These are phyloP conservation scores for Colletotrichum godetiae DNA, from an alignment of 2,329 filamentous ascomycete species.

Conservation along the genomic window DNA sequence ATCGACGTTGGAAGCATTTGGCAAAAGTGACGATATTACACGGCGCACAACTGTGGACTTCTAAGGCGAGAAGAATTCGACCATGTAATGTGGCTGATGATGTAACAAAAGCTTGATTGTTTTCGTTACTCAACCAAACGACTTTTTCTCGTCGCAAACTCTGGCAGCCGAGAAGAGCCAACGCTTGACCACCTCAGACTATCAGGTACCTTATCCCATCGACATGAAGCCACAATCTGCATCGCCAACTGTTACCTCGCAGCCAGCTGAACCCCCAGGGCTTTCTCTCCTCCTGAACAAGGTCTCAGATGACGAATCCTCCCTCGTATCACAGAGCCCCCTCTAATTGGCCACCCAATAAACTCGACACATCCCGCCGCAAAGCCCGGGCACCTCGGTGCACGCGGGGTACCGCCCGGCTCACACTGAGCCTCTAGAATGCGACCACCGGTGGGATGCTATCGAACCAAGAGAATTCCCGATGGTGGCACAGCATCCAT, in stretches of 20 bases:
- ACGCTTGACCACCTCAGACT: no score
- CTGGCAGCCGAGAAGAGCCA: no score
- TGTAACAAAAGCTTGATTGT: no score
- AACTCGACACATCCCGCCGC: background rate
- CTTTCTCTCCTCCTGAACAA: background rate
- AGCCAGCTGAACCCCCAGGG: background rate
- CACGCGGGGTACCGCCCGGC: background rate
- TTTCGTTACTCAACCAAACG: no score
- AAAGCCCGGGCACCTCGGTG: background rate
- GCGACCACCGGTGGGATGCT: background rate
- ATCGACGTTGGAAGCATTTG: no score
- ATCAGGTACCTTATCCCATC: background rate
- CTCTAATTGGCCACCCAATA: background rate
- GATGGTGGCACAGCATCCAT: slow-evolving; percentile 14
- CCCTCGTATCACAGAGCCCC: background rate
- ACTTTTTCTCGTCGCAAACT: no score
- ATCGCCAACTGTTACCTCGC: background rate
- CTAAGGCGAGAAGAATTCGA: no score
- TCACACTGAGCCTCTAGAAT: background rate
- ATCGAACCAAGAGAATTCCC: background rate
- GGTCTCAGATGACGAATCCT: slow-evolving; percentile 7
- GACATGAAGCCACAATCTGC: background rate
- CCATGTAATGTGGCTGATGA: no score
- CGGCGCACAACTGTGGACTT: no score
- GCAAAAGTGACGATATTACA: no score